Conservation (phyloP, 2,329 filamentous ascomycete species). For the Fusarium phyllophilum region DNA sequence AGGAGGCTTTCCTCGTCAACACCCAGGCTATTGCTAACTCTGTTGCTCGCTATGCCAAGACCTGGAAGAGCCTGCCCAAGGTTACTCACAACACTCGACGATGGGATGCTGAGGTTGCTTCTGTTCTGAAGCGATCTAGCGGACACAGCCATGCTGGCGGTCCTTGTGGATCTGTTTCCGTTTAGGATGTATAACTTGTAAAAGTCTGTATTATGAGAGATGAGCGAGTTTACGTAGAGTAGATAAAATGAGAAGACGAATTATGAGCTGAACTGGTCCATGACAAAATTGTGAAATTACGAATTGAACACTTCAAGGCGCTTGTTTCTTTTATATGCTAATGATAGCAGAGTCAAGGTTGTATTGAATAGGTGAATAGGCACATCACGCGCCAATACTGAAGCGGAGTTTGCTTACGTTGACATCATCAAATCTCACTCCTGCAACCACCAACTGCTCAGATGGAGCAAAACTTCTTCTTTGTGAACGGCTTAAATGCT, state of each 20-base stretch:
- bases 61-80: slow-evolving; percentile 49
- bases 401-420: background rate
- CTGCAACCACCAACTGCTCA: background rate
- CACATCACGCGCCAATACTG: background rate
- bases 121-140: slow-evolving; percentile 43
- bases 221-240: slow-evolving; percentile 15
- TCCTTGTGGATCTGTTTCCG: slow-evolving; percentile 41
- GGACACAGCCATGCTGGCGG: slow-evolving; percentile 41
- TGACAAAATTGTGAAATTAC: too few species aligned
- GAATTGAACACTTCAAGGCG: too few species aligned
- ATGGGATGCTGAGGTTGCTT: slow-evolving; percentile 45
- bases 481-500: slow-evolving; percentile 6
- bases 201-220: slow-evolving; percentile 26
- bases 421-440: background rate
- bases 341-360: background rate
- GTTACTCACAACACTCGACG: slow-evolving; percentile 44
- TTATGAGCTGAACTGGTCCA: background rate
- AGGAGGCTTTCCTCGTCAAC: slow-evolving; percentile 58
- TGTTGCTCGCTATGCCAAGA: slow-evolving; percentile 54
- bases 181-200: background rate
- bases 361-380: too few species aligned
- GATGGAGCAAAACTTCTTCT: slow-evolving; percentile 11
- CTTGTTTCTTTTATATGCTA: background rate
- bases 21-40: slow-evolving; percentile 55
- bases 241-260: slow-evolving; percentile 27